Conservation (phyloP, 2,329 filamentous ascomycete species). For the Alternaria sp. region DNA sequence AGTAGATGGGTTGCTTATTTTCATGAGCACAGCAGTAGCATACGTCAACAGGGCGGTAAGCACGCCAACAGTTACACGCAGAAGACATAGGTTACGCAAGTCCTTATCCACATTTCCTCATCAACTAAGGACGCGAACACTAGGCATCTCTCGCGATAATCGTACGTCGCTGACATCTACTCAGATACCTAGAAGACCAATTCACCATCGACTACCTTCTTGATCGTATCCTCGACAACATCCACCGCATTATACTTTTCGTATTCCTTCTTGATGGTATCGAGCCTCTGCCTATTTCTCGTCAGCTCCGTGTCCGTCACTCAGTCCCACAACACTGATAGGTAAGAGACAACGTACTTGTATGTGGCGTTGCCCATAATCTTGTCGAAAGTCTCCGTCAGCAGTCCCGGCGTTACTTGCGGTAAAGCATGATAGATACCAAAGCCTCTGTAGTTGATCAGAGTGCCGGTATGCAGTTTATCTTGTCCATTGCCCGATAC, state of each 20-base stretch:
- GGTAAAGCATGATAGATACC: slow-evolving; percentile 12
- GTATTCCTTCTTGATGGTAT: slow-evolving; percentile 2
- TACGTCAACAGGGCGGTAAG: neutral
- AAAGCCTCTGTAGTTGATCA: slow-evolving; percentile 14
- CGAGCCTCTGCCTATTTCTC: neutral
- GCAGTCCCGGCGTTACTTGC: neutral
- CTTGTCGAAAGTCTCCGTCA: slow-evolving; percentile 6
- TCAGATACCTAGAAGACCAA: neutral
- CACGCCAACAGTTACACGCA: neutral
- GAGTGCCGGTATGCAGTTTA: slow-evolving; percentile 50
- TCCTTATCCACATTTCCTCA: neutral
- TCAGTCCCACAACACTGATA: neutral
- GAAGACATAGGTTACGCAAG: neutral
- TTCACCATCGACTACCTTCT: neutral
- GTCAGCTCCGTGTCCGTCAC: neutral
- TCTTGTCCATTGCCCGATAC: slow-evolving; percentile 50
- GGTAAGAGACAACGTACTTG: neutral
- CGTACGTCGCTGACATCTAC: neutral
- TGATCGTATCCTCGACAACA: slow-evolving; percentile 10
- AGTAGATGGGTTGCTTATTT: neutral
- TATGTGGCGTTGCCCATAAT: slow-evolving; percentile 9
- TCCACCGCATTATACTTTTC: slow-evolving; percentile 9
- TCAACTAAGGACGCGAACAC: neutral
- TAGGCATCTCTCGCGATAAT: neutral
- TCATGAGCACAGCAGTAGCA: neutral